Percentiles rank a stretch among this genome's conserved stretches.
These are phyloP conservation scores for Colletotrichum navitas DNA, from an alignment of 2,329 filamentous ascomycete genomes.

Conservation along the genomic window DNA sequence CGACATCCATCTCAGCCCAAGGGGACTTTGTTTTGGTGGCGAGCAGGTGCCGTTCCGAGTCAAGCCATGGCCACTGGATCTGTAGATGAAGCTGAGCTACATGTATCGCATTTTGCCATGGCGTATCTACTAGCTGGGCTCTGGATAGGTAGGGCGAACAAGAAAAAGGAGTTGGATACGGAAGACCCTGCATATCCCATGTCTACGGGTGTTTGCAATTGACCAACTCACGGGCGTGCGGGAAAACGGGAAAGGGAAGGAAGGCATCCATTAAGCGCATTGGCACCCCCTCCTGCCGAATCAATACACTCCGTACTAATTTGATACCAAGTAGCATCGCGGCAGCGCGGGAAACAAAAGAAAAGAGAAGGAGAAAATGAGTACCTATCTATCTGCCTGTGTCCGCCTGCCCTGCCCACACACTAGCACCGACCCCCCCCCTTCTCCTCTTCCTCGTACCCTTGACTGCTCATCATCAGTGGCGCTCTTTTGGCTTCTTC, in stretches of 20 bases:
- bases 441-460: conserved; percentile 17
- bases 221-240: conserved; percentile 7
- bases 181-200: conserved; percentile 41
- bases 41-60: conserved; percentile 31
- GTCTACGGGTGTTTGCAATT: conserved; percentile 20
- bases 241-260: background rate
- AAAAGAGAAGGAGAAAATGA: background rate
- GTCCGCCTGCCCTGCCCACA: background rate
- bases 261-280: background rate
- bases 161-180: conserved; percentile 4
- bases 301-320: too few species aligned
- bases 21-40: conserved; percentile 20
- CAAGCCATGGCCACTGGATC: conserved; percentile 24
- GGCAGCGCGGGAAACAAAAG: conserved; percentile 11
- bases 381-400: background rate
- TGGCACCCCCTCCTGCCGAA: background rate
- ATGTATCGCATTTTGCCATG: conserved; percentile 18
- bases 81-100: conserved; percentile 33
- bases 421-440: background rate
- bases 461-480: conserved; percentile 33
- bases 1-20: conserved; percentile 25
- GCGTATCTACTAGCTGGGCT: conserved; percentile 8
- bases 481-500: conserved; percentile 31
- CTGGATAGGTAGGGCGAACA: conserved; percentile 2
- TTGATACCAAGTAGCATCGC: background rate